These are phyloP conservation scores for Alternaria tenuissima DNA, from an alignment of 2,329 filamentous ascomycete species.

Conservation along the genomic window DNA sequence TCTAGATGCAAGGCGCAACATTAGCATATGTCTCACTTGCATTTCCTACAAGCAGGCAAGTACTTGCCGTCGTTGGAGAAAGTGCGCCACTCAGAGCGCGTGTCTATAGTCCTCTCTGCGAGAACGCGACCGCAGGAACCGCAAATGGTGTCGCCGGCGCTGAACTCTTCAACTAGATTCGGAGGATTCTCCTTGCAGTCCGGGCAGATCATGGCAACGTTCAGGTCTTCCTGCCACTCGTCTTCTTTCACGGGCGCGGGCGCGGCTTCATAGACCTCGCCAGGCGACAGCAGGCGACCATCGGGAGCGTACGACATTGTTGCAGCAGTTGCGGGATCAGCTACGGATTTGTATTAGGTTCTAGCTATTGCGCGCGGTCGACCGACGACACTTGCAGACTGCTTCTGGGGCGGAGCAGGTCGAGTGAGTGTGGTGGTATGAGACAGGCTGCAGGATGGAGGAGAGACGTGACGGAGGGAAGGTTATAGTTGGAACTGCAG, in stretches of 20 bases:
- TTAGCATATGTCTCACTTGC: constrained; percentile 3
- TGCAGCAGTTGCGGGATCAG: constrained; percentile 9
- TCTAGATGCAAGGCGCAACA: constrained; percentile 50
- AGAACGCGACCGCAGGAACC: constrained; percentile 90
- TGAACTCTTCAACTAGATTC: constrained; percentile 91
- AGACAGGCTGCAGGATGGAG: constrained; percentile 23
- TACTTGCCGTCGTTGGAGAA: constrained; percentile 84
- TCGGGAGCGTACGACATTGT: constrained; percentile 46
- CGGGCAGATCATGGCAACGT: constrained; percentile 81
- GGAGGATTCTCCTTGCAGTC: constrained; percentile 94
- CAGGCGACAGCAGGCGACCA: constrained; percentile 53
- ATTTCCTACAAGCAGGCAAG: neutral
- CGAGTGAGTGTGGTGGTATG: constrained; percentile 28
- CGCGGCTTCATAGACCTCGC: constrained; percentile 54
- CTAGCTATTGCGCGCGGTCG: constrained; percentile 26
- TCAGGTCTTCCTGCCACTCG: constrained; percentile 83
- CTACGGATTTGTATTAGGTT: constrained; percentile 19
- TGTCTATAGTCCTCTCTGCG: constrained; percentile 90
- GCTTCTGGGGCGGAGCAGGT: constrained; percentile 25
- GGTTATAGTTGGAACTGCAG: constrained; percentile 10
- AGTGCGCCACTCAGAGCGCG: constrained; percentile 96
- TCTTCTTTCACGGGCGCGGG: constrained; percentile 44
- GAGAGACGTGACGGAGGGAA: neutral
- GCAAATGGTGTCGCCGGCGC: constrained; percentile 91
- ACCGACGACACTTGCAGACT: constrained; percentile 20